phyloP scores from a whole-genome alignment of 169 alveolate species.

The Plasmodium sp. region DNA sequence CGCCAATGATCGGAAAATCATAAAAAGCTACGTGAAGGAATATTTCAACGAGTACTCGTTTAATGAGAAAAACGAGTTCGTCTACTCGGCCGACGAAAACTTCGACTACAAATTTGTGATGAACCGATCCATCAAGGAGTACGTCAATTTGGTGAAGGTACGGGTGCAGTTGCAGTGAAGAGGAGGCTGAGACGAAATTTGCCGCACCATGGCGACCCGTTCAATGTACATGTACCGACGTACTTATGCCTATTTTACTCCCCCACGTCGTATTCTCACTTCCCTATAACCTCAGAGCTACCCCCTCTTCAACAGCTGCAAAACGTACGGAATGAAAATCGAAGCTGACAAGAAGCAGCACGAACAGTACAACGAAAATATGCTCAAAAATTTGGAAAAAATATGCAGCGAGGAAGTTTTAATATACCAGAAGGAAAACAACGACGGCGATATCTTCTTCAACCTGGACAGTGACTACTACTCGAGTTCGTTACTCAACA shows the following conservation, averaged over 20 bases:
- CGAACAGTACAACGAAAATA: conserved; percentile 16
- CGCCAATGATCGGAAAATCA: conserved; percentile 25
- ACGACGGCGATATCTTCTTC: conserved; percentile 33
- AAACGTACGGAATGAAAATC: conserved; percentile 72
- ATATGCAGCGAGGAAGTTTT: conserved; percentile 14
- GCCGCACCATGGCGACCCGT: background rate
- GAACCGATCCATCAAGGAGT: conserved; percentile 52
- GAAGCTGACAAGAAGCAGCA: conserved; percentile 69
- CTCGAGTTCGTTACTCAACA: conserved; percentile 49
- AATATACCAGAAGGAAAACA: conserved; percentile 18
- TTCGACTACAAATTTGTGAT: conserved; percentile 44
- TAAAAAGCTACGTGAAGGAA: conserved; percentile 65
- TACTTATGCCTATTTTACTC: background rate
- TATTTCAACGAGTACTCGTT: conserved; percentile 66
- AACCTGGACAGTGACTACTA: conserved; percentile 61
- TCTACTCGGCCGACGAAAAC: conserved; percentile 26
- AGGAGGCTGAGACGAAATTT: background rate
- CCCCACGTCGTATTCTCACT: background rate
- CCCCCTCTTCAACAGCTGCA: conserved; percentile 51
- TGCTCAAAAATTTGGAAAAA: conserved; percentile 24
- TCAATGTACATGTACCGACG: background rate
- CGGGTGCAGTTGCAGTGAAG: background rate
- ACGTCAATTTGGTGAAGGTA: conserved; percentile 50
- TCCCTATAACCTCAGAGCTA: conserved; percentile 3
- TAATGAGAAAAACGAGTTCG: conserved; percentile 65